These are phyloP conservation scores for Xylaria hypoxylon DNA, from an alignment of 2,329 filamentous ascomycete species.

Conservation along the genomic window DNA sequence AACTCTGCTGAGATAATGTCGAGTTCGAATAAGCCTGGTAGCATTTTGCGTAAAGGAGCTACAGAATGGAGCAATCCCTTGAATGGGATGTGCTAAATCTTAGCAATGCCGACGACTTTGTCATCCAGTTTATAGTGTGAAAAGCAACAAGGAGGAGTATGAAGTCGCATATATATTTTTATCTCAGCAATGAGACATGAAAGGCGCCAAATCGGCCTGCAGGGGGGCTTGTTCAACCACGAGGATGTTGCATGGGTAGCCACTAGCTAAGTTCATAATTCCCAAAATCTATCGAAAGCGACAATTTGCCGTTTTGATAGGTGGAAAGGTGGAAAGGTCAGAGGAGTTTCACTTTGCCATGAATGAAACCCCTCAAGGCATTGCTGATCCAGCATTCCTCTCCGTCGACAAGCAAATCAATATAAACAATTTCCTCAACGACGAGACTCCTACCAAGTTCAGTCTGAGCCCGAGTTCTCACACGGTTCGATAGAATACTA, in stretches of 20 bases:
- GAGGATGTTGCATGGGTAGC: background rate
- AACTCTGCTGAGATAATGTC: no score
- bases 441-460: conserved; percentile 64
- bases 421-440: conserved; percentile 71
- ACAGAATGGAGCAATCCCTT: no score
- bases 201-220: background rate
- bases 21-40: no score
- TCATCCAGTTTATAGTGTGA: no score
- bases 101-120: no score
- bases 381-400: conserved; percentile 92
- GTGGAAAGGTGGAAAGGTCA: conserved; percentile 22
- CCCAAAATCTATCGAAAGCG: background rate
- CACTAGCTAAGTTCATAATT: background rate
- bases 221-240: background rate
- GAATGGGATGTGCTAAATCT: no score
- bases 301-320: background rate
- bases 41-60: no score
- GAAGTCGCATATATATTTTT: background rate
- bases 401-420: conserved; percentile 71
- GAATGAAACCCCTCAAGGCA: conserved; percentile 82
- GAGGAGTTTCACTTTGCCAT: conserved; percentile 52
- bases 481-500: background rate
- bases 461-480: conserved; percentile 21
- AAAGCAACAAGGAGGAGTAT: no score
- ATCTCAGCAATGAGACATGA: background rate